These are phyloP conservation scores for Cyathus striatus DNA, from an alignment of 768 basidiomycete species.

Conservation along the genomic window DNA sequence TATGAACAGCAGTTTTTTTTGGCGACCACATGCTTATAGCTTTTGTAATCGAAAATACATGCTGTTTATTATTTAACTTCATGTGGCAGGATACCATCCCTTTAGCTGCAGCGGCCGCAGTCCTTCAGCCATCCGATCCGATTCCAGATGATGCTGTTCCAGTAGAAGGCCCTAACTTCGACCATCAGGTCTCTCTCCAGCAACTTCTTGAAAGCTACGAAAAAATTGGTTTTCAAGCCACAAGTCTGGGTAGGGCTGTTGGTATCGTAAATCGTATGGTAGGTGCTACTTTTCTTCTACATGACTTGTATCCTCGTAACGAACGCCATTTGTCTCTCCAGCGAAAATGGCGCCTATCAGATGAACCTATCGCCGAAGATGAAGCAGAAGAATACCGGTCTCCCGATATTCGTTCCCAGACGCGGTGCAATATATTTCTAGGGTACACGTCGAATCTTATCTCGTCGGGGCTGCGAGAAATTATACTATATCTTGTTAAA, in stretches of 20 bases:
- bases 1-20: too few relatives aligned
- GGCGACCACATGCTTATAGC: too few relatives aligned
- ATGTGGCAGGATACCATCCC: too few relatives aligned
- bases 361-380: conserved; percentile 69
- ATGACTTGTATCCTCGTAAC: conserved; percentile 3
- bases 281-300: conserved; percentile 6
- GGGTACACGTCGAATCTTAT: conserved; percentile 99
- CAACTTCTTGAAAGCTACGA: conserved; percentile 76
- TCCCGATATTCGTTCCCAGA: conserved; percentile 59
- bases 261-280: conserved; percentile 95
- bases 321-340: too few relatives aligned
- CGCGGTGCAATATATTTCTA: conserved; percentile 84
- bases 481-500: conserved; percentile 89
- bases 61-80: too few relatives aligned
- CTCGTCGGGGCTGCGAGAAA: conserved; percentile 92
- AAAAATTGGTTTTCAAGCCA: conserved; percentile 97
- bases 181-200: conserved; percentile 58
- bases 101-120: conserved; percentile 61
- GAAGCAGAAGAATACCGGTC: conserved; percentile 64
- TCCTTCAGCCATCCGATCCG: conserved; percentile 72
- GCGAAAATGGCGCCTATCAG: conserved; percentile 86
- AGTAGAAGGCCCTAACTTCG: conserved; percentile 87
- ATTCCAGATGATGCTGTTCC: conserved; percentile 59
- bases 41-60: too few relatives aligned
- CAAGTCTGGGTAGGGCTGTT: conserved; percentile 82